Conservation (phyloP, 352 stramenopile genomes). For the Aphanomyces euteiches region DNA sequence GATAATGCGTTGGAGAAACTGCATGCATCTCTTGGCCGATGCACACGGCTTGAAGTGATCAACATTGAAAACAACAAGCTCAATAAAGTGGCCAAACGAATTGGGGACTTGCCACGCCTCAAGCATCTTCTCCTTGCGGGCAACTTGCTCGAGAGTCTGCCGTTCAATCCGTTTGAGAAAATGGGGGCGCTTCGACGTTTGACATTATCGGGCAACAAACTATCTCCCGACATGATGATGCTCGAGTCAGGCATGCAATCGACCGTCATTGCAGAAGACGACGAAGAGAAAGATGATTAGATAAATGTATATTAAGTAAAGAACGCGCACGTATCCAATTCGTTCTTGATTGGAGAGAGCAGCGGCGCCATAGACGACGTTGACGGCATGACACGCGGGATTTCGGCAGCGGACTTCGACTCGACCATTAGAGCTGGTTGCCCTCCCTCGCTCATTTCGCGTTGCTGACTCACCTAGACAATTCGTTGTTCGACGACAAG, state of each 20-base stretch:
- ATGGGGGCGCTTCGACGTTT: conserved; percentile 62
- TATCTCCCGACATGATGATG: conserved; percentile 52
- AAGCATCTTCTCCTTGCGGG: conserved; percentile 79
- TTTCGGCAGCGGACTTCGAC: background rate
- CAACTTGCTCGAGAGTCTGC: conserved; percentile 74
- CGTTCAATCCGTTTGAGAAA: conserved; percentile 76
- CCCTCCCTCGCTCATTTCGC: conserved; percentile 14
- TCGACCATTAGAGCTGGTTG: background rate
- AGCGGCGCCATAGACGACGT: conserved; percentile 40
- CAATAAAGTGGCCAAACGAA: conserved; percentile 78
- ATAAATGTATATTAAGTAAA: conserved; percentile 51
- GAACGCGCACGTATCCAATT: conserved; percentile 81
- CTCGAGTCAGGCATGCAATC: conserved; percentile 63
- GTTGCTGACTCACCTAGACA: conserved; percentile 28
- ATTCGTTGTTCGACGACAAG: background rate
- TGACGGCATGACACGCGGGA: background rate
- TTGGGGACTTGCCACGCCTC: conserved; percentile 71
- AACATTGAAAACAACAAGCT: conserved; percentile 84
- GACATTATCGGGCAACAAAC: conserved; percentile 73
- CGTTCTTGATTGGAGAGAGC: conserved; percentile 78
- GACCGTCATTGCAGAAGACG: conserved; percentile 51
- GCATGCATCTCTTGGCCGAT: conserved; percentile 71
- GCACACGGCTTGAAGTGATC: conserved; percentile 69
- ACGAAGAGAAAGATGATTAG: conserved; percentile 35
- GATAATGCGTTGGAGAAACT: conserved; percentile 80